Conservation (phyloP, 305 asterid species). For the Andrographis paniculata region DNA sequence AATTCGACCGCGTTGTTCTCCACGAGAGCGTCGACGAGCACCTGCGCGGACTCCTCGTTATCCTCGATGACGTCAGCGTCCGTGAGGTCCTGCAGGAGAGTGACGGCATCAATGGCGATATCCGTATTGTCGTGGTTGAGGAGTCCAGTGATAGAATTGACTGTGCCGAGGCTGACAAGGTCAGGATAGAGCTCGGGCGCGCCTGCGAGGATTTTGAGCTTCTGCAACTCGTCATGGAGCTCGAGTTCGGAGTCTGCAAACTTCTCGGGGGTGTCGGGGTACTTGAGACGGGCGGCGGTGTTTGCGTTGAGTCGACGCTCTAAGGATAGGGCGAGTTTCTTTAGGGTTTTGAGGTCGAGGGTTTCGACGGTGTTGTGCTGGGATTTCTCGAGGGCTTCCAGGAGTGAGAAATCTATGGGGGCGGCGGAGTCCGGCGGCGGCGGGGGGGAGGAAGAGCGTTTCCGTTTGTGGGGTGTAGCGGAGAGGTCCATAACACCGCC, state of each 20-base stretch:
- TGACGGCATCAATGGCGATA: constrained; percentile 70
- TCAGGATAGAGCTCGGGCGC: constrained; percentile 94
- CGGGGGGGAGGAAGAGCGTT: constrained; percentile 40
- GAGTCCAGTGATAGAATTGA: constrained; percentile 62
- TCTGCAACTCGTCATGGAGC: constrained; percentile 90
- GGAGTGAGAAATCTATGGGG: constrained; percentile 61
- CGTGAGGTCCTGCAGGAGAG: constrained; percentile 80
- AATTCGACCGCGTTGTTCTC: constrained; percentile 84
- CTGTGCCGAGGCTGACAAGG: constrained; percentile 66
- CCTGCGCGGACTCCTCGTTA: constrained; percentile 68
- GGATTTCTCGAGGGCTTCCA: constrained; percentile 88
- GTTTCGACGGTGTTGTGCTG: constrained; percentile 64
- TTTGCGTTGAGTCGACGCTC: constrained; percentile 92
- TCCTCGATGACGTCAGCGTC: constrained; percentile 92
- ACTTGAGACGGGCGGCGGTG: constrained; percentile 87
- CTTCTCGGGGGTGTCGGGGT: constrained; percentile 90
- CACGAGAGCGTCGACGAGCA: constrained; percentile 66
- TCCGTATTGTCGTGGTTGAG: constrained; percentile 84
- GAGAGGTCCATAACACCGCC: constrained; percentile 36
- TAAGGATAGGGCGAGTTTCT: constrained; percentile 63
- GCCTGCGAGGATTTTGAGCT: constrained; percentile 82
- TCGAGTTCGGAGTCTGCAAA: constrained; percentile 91
- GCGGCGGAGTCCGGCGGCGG: constrained; percentile 12
- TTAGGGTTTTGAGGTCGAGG: constrained; percentile 82
- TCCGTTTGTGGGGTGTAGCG: constrained; percentile 41